Conservation (phyloP, 768 basidiomycete species). For the Leccinum subgranulosum region DNA sequence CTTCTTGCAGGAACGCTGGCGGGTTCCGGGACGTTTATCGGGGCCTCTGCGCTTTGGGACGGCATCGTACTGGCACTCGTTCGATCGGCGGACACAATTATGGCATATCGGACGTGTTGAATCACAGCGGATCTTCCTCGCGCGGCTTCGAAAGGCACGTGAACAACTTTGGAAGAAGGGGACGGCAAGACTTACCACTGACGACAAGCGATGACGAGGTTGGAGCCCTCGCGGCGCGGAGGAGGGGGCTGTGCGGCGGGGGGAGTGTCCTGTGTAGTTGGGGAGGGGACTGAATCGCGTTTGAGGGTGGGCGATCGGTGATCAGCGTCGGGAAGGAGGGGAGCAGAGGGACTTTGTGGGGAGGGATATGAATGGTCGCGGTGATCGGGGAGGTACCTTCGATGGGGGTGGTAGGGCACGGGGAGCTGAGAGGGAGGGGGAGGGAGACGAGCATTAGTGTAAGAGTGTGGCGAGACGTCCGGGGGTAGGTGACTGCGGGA, state of each 20-base stretch:
- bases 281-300: slow-evolving; percentile 45
- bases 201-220: slow-evolving; percentile 78
- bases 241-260: slow-evolving; percentile 23
- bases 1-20: slow-evolving; percentile 84
- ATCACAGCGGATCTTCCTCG: slow-evolving; percentile 84
- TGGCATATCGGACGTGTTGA: slow-evolving; percentile 77
- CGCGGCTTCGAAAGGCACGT: slow-evolving; percentile 55
- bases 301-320: slow-evolving; percentile 36
- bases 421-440: slow-evolving; percentile 28
- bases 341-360: slow-evolving; percentile 24
- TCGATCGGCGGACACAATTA: slow-evolving; percentile 77
- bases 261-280: slow-evolving; percentile 24
- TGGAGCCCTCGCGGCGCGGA: slow-evolving; percentile 57
- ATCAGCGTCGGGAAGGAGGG: slow-evolving; percentile 20
- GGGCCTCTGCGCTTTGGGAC: slow-evolving; percentile 81
- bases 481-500: slow-evolving; percentile 47
- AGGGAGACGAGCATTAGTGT: slow-evolving; percentile 42
- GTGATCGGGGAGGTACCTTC: slow-evolving; percentile 34
- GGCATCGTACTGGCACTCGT: slow-evolving; percentile 76
- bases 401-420: slow-evolving; percentile 25
- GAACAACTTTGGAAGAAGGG: slow-evolving; percentile 24
- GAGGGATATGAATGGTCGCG: slow-evolving; percentile 38
- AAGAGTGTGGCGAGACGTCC: slow-evolving; percentile 41
- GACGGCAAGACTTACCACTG: slow-evolving; percentile 61
- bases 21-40: slow-evolving; percentile 82